Evolutionary conservation across 2,329 filamentous ascomycete genomes (phyloP), one percentile per base, ranked within the genome.

Genomic region (Onygenales sp.): DNA sequence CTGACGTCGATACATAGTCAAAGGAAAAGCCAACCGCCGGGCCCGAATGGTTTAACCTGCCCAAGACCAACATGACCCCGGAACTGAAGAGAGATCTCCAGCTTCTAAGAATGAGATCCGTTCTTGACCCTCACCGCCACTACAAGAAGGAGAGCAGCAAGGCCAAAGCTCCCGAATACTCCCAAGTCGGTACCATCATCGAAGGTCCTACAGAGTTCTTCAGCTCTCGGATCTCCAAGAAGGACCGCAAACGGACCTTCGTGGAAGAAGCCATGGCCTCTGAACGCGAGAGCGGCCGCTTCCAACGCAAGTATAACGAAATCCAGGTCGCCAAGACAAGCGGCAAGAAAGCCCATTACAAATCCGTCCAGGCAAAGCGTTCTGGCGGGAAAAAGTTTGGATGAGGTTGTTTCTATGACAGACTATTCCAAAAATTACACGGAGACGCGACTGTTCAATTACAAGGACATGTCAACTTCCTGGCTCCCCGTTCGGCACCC

Each of bases 301-400:
- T 96, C 74, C 89, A 87, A 76, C 80, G 78, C 64, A 96, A 95
- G 71, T 97, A 95, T 70, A 78, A 81, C 53, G 85, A 92, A 54
- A 88, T 97, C 49, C 90, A 96, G 67, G 77, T 77, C 49, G 79
- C 79, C 57, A 97, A 95, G 72, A 82, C 80, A 27, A 95, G 88
- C 62, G 93, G 93, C 51, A 94, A 89, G 75, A 96, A 92, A 72
- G 84, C 81, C 0, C 86, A 88, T 63, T 97, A 96, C 76, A 92
- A 92, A 66, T 85, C 84, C 53, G 70, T 95, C 59, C 82, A 87
- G 65, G 75, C 75, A 49, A 79, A 82, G 67, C 73, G 81, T 55
- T 47, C 44, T 55, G 55, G 34, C 61, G 61, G 56, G 17, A 49
- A 37, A 32, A 55, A 53, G 36, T 54, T 52, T 50, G 54, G 56